These are phyloP conservation scores for Aspergillus fructus DNA, from an alignment of 2,329 filamentous ascomycete species.

Conservation along the genomic window DNA sequence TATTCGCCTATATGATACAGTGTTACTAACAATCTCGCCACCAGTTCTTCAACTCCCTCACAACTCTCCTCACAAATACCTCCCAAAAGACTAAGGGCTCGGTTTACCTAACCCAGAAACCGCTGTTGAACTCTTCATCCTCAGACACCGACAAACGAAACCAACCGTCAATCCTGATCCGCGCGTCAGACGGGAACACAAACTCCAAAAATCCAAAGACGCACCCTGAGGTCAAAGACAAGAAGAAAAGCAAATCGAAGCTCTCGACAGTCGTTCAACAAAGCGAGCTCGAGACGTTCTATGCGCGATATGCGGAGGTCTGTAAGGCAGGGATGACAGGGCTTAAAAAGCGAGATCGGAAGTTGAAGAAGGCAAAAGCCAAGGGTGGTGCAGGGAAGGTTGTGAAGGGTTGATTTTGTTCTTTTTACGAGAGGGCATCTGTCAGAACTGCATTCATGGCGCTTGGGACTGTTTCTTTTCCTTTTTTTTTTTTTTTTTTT, in stretches of 20 bases:
- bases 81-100: slow-evolving; percentile 43
- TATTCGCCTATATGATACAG: not conserved
- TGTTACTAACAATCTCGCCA: not conserved
- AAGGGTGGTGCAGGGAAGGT: slow-evolving; percentile 33
- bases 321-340: slow-evolving; percentile 87
- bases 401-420: slow-evolving; percentile 26
- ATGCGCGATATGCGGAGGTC: slow-evolving; percentile 78
- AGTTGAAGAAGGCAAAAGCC: slow-evolving; percentile 72
- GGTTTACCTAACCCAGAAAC: slow-evolving; percentile 46
- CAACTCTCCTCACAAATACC: slow-evolving; percentile 40
- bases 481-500: too few species aligned
- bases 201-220: slow-evolving; percentile 41
- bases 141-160: slow-evolving; percentile 20
- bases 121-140: slow-evolving; percentile 23
- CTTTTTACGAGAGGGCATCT: not conserved
- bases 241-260: slow-evolving; percentile 60
- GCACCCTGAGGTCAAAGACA: slow-evolving; percentile 21
- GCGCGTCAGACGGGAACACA: slow-evolving; percentile 78
- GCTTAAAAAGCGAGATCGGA: slow-evolving; percentile 88
- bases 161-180: slow-evolving; percentile 73
- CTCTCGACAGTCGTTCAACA: slow-evolving; percentile 80
- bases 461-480: not conserved
- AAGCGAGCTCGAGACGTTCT: slow-evolving; percentile 76
- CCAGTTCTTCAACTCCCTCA: slow-evolving; percentile 46
- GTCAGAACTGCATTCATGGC: slow-evolving; percentile 1